Percentiles rank a stretch among this genome's conserved stretches.
These are phyloP conservation scores for Periconia digitata DNA, from an alignment of 2,329 filamentous ascomycete genomes.

Conservation along the genomic window DNA sequence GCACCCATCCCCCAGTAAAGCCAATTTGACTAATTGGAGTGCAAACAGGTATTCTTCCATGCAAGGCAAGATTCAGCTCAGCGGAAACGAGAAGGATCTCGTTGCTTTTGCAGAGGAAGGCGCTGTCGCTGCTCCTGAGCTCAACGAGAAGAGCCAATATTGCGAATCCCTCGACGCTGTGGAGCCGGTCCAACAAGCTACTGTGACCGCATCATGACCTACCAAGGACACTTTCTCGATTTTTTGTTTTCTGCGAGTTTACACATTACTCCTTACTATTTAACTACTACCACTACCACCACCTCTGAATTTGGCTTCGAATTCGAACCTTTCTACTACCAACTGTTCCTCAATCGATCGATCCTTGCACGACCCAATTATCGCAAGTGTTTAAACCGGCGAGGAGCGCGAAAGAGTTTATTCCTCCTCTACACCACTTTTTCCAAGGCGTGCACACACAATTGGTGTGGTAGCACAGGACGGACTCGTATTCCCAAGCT, in stretches of 20 bases:
- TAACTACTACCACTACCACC: background rate
- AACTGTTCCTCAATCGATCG: too few relatives aligned
- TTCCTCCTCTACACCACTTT: too few relatives aligned
- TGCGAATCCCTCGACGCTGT: too few relatives aligned
- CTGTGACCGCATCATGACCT: background rate
- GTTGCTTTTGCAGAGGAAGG: background rate
- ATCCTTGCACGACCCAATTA: too few relatives aligned
- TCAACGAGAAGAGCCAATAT: background rate
- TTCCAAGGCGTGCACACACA: too few relatives aligned
- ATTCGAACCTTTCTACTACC: background rate
- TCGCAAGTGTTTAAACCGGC: too few relatives aligned
- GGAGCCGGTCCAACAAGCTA: background rate
- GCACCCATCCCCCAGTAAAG: background rate
- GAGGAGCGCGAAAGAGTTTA: too few relatives aligned
- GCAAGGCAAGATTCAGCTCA: conserved; percentile 19
- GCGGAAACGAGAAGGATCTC: conserved; percentile 25
- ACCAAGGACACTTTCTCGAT: background rate
- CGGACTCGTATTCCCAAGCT: background rate
- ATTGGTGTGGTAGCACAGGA: background rate
- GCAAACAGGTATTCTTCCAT: conserved; percentile 10
- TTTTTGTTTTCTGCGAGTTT: background rate
- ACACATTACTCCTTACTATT: background rate
- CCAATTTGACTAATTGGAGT: conserved; percentile 2
- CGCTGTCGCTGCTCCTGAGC: background rate
- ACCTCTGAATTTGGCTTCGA: too few relatives aligned